Evolutionary conservation across 1,284 basidiomycete species (phyloP).

Genomic region (Cryptococcus hybrid): DNA sequence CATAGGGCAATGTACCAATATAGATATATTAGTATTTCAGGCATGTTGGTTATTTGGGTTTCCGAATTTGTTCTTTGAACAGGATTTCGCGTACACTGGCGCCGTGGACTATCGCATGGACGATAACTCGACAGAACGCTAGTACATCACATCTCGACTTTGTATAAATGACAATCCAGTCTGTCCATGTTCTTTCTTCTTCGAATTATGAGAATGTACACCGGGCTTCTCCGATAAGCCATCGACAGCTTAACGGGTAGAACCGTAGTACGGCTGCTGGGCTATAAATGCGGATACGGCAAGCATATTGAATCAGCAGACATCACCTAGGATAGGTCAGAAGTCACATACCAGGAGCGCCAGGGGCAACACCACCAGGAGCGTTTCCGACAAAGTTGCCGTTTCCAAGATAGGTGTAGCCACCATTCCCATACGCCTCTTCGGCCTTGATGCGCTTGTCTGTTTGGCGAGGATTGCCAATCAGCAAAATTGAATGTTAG

Average conservation of each 20-base stretch:
- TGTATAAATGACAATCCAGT: too few relatives aligned
- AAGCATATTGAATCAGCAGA: neutral
- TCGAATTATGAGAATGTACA: too few relatives aligned
- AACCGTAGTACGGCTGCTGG: constrained; percentile 32
- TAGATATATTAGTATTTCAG: neutral
- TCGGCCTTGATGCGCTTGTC: constrained; percentile 71
- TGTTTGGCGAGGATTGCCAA: constrained; percentile 54
- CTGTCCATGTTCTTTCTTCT: too few relatives aligned
- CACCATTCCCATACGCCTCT: constrained; percentile 66
- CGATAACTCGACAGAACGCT: too few relatives aligned
- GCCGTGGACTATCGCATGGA: too few relatives aligned
- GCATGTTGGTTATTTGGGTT: neutral
- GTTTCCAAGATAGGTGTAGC: constrained; percentile 55
- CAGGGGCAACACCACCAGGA: constrained; percentile 2
- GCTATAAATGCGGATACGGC: neutral
- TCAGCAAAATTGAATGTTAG: constrained; percentile 3
- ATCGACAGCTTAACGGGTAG: constrained; percentile 9
- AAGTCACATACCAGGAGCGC: constrained; percentile 3
- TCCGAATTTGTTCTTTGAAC: neutral
- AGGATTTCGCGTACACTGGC: too few relatives aligned
- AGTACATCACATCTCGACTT: too few relatives aligned
- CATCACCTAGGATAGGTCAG: neutral
- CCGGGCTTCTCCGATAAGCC: too few relatives aligned
- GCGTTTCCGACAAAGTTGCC: constrained; percentile 41
- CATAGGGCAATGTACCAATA: too few relatives aligned